Conservation (phyloP, 352 stramenopile genomes). For the Globisporangium uncinulatum region DNA sequence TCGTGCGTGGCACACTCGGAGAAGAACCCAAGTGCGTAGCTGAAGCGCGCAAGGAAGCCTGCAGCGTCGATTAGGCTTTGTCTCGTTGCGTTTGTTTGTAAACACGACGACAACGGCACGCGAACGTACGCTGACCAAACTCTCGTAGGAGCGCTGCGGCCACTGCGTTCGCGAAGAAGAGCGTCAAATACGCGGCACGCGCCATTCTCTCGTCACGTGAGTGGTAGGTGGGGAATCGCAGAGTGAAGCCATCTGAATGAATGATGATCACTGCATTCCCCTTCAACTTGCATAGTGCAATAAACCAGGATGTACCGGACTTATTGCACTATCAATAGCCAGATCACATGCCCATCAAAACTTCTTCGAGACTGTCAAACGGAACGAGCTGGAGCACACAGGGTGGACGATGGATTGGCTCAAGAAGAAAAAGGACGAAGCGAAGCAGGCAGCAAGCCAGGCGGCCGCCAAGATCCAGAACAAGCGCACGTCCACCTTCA, state of each 20-base stretch:
- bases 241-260: neutral
- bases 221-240: neutral
- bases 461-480: conserved; percentile 65
- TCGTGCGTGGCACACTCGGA: conserved; percentile 31
- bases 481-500: conserved; percentile 49
- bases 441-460: conserved; percentile 44
- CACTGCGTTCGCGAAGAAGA: conserved; percentile 64
- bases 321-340: neutral
- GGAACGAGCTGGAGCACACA: no score
- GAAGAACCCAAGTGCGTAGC: conserved; percentile 33
- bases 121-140: conserved; percentile 48
- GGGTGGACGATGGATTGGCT: conserved; percentile 49
- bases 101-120: neutral
- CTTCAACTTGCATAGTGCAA: conserved; percentile 1
- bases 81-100: conserved; percentile 12
- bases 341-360: no score
- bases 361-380: neutral
- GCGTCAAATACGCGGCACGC: conserved; percentile 44
- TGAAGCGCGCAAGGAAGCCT: conserved; percentile 25
- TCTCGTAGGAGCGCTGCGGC: conserved; percentile 44
- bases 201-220: conserved; percentile 4
- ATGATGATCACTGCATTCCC: neutral
- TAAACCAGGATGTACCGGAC: neutral
- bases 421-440: conserved; percentile 80
- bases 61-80: neutral